A percentile compares a stretch with the other conserved stretches of the same genome.
Conservation (phyloP, 495 filamentous ascomycete genomes). For the Xylaria nigripes region DNA sequence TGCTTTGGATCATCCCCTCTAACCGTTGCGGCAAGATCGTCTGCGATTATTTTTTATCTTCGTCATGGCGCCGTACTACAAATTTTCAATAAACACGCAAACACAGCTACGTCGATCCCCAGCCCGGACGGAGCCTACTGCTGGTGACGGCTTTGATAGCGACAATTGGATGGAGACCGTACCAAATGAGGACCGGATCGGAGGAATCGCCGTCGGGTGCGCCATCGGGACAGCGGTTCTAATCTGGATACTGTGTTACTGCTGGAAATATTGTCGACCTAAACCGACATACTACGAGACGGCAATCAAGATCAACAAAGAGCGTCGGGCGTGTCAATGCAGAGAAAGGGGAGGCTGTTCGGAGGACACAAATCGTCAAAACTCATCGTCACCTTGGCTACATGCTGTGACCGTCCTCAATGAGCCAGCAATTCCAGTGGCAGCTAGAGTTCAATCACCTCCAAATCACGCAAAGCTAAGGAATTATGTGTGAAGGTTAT, state of each 20-base stretch:
- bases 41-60: neutral
- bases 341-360: neutral
- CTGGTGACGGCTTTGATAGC: neutral
- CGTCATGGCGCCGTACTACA: neutral
- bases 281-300: slow-evolving; percentile 3
- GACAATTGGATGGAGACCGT: neutral
- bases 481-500: neutral
- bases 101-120: no score
- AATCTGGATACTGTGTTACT: neutral
- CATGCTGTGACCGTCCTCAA: neutral
- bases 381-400: neutral
- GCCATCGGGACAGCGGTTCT: neutral
- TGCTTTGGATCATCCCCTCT: neutral
- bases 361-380: neutral
- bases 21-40: no score
- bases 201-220: neutral
- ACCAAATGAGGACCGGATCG: neutral
- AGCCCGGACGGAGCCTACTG: neutral
- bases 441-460: neutral
- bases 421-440: neutral
- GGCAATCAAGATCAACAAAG: neutral
- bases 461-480: neutral
- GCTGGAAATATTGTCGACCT: neutral
- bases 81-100: no score
- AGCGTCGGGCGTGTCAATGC: neutral